Percentiles rank a stretch among this genome's conserved stretches.
phyloP scores from a whole-genome alignment of 2,329 filamentous ascomycete genomes.

The Talaromyces sp. region DNA sequence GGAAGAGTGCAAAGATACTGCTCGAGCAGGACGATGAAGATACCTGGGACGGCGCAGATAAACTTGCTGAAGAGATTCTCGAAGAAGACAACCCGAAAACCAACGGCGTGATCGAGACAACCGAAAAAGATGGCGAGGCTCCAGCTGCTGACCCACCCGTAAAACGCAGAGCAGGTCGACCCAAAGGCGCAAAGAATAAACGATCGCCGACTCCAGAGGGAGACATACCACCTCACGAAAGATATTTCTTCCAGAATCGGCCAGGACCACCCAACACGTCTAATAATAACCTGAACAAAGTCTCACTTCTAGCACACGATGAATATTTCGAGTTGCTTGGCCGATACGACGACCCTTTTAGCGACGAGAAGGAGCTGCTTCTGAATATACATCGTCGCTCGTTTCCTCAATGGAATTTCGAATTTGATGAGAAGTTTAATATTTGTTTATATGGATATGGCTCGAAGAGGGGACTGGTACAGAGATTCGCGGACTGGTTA shows the following conservation, averaged over 20 bases:
- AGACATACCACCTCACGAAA: conserved; percentile 81
- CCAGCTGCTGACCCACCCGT: conserved; percentile 47
- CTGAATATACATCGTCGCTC: conserved; percentile 73
- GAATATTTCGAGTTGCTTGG: conserved; percentile 77
- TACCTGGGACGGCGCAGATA: conserved; percentile 63
- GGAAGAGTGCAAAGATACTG: conserved; percentile 76
- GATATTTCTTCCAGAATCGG: conserved; percentile 91
- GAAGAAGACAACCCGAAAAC: conserved; percentile 43
- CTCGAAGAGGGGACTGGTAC: conserved; percentile 75
- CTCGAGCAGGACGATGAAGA: conserved; percentile 74
- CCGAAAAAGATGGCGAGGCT: conserved; percentile 33
- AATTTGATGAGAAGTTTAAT: conserved; percentile 81
- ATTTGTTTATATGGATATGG: conserved; percentile 91
- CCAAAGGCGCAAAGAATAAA: conserved; percentile 57
- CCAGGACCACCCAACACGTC: conserved; percentile 80
- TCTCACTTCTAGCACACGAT: conserved; percentile 80
- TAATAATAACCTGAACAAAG: conserved; percentile 73
- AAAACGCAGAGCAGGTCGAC: conserved; percentile 56
- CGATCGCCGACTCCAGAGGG: conserved; percentile 76
- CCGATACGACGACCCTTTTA: conserved; percentile 66
- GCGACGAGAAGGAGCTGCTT: conserved; percentile 67
- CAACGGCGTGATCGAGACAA: conserved; percentile 29
- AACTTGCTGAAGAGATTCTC: conserved; percentile 67
- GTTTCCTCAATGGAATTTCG: conserved; percentile 90
- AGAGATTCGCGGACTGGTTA: conserved; percentile 70